Evolutionary conservation across 345 rosid genomes (phyloP), one percentile per base, ranked within the genome.

Genomic region (Capsella bursapastoris): DNA sequence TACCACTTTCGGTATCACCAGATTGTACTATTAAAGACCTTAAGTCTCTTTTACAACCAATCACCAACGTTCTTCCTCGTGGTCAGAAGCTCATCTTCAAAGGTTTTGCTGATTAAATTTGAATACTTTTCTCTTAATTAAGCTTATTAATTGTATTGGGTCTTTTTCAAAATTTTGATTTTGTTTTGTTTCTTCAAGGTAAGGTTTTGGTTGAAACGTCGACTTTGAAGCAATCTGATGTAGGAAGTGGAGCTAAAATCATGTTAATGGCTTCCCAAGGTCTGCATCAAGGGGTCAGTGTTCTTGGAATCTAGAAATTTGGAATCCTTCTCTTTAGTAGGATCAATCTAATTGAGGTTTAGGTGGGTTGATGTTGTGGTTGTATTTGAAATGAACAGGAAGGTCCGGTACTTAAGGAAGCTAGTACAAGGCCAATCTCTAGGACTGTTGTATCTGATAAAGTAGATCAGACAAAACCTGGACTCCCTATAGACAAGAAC

Each of bases 251-350:
- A 57, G 94, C 94, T 0, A 91, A 85, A 78, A 41, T 94, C 68
- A 94, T 94, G 98, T 94, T 94, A 56, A 75, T 91, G 84, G 97
- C 93, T 44, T 87, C 96, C 28, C 92, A 89, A 77, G 98, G 98
- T 50, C 71, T 94, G 15, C 98, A 94, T 72, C 96, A 91, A 86
- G 98, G 98, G 96, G 97, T 93, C 75, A 15, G 65, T 40, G 1
- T 51, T 40, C 56, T 11, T 51, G 27, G 27, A 10, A 5, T 27
- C n/a, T 68, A 32, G 35, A 55, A 47, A 59, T 16, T 72, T 72
- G 62, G 64, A 34, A 7, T 34, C 25, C 55, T 68, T 45, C 34
- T 66, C 9, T 45, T 14, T 45, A 53, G 31, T 40, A 53, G 52
- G 58, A 57, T 74, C 66, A 60, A 40, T 75, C 10, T 41, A 41